Base-by-base conservation (phyloP, 768 basidiomycete genomes). In the Rickenella mellea region DNA sequence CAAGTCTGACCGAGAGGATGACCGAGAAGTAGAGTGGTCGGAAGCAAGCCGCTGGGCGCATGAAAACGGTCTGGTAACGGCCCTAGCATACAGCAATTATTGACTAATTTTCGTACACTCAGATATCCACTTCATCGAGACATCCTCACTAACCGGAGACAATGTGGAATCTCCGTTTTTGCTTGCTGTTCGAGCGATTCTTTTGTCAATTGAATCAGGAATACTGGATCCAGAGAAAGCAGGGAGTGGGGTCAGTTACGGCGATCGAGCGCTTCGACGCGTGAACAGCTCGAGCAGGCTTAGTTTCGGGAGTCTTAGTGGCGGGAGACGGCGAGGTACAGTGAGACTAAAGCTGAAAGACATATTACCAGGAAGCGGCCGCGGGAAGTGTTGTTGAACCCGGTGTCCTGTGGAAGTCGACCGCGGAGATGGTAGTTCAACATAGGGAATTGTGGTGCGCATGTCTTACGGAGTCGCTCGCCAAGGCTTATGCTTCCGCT, bases 11-110 rank as follows among this genome's bases (percentile, higher is more conserved):
- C 72, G 80, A 52, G 94, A 97, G 54, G 93, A 96, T 40, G 90
- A 91, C 39, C 69, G 96, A 40, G 87, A 98, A 60, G 92, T 99
- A 28, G 89, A 94, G 52, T 96, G 88, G 80, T 74, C 83, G 20
- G 96, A 99, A 63, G 96, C 90, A 8, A 90, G 87, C 54, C 70
- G 76, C 55, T 99, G 92, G 92, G 94, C 96, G 15, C 85, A 91
- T 38, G 89, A 93, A 59, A 92, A 98, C 59, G 86, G 92, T 91
- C 50, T 46, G 70, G 54, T 32, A 24, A 28, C 7, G 14, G 22
- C 22, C 25, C 14, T 42, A 12, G 36, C 2, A 15, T 27, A 38
- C 26, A 9, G 15, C 19, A 27, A 30, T 41, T 27, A 42, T 10
- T 33, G n/a, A 29, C n/a, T 40, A 41, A 41, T 45, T 27, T 39